Evolutionary conservation across 768 basidiomycete species (phyloP), one percentile per base, ranked within the genome.

Genomic region (Lepiota venenata): DNA sequence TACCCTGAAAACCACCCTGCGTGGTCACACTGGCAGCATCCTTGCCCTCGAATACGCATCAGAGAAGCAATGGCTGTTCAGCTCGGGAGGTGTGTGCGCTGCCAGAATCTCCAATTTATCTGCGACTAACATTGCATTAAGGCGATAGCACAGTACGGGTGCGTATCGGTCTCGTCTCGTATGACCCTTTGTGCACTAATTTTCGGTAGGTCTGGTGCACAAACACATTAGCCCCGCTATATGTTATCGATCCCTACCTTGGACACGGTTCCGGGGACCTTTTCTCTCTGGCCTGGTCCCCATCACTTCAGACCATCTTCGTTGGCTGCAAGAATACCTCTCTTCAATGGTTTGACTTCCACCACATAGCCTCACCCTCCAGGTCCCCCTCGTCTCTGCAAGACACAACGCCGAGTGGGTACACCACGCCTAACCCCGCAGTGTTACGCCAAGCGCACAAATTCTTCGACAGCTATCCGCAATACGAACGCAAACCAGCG

Each of bases 281-380:
- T 27, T 95, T 91, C 70, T 92, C 88, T 36, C 74, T 96, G 0
- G 80, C 81, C 0, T 97, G 90, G 89, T 87, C 83, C 7, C 75
- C 84, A 1, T 63, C 74, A 18, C 71, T 84, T 21, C 83, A 84
- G 54, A 87, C 86, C 0, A 71, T 96, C 27, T 96, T 88, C 66
- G 75, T 96, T 35, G 94, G 94, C 20, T 94, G 92, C 64, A 91
- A 97, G 69, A 91, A 93, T 65, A 94, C 94, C 1, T 94, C 92
- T 11, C 76, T 97, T 25, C 92, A 97, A 63, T 97, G 92, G 92
- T 83, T 86, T 65, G 72, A 80, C 60, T 91, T 94, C 58, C 60
- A 55, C 15, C 63, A 63, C 8, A 47, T 59, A 5, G 38, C 55
- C 15, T 54, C 57, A 14, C 40, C 44, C 48, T 50, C 65, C n/a